These are phyloP conservation scores for Ephemerocybe angulata DNA, from an alignment of 768 basidiomycete species.

Conservation along the genomic window DNA sequence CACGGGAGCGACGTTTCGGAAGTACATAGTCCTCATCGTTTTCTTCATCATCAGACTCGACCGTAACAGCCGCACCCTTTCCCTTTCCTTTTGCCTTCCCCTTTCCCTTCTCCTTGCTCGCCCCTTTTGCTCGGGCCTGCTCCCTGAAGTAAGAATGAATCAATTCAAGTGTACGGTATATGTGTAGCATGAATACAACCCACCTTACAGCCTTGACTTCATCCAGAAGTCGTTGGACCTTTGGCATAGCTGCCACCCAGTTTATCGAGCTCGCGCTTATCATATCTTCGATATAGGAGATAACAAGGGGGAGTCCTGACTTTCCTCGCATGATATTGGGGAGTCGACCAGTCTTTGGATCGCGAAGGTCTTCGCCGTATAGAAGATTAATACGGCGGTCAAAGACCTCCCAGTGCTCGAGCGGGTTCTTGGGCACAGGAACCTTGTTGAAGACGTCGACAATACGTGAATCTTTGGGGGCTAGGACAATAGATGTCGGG, in stretches of 20 bases:
- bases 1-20: too few relatives aligned
- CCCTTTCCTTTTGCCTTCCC: background rate
- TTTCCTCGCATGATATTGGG: background rate
- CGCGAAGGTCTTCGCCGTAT: constrained; percentile 11
- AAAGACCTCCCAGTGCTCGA: constrained; percentile 12
- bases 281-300: background rate
- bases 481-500: background rate
- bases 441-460: constrained; percentile 9
- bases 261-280: background rate
- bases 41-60: background rate
- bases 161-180: background rate
- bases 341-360: background rate
- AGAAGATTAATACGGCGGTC: constrained; percentile 13
- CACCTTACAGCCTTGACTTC: constrained; percentile 8
- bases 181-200: background rate
- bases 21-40: constrained; percentile 5
- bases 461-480: constrained; percentile 6
- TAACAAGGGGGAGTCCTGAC: background rate
- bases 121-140: background rate
- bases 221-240: constrained; percentile 8
- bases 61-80: background rate
- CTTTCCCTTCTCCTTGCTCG: background rate
- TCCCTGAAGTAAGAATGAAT: background rate
- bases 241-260: constrained; percentile 12
- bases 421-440: constrained; percentile 1